phyloP scores from a whole-genome alignment of 1,139 yeast species.

The Taphrina flavorubra region DNA sequence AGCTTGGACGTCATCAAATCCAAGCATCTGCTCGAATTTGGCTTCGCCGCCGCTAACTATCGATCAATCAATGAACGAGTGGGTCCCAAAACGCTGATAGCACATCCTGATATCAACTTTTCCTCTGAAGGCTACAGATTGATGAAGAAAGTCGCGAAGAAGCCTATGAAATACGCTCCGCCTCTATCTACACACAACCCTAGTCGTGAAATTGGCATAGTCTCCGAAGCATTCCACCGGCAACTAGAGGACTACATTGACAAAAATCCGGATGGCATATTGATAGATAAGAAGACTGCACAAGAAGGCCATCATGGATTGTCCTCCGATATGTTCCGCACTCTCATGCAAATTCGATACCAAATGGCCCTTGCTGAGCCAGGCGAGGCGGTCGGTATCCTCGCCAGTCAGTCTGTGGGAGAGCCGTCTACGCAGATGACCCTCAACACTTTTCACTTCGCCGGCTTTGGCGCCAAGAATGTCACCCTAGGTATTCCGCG shows the following conservation, averaged over 20 bases:
- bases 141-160: conserved; percentile 80
- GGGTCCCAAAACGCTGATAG: conserved; percentile 68
- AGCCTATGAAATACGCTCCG: conserved; percentile 83
- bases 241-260: conserved; percentile 74
- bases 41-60: conserved; percentile 90
- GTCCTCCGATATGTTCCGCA: conserved; percentile 62
- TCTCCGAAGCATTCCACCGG: conserved; percentile 85
- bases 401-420: conserved; percentile 98
- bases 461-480: conserved; percentile 99
- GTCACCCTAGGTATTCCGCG: conserved; percentile 99
- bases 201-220: conserved; percentile 86
- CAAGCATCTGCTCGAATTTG: conserved; percentile 90
- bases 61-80: conserved; percentile 23
- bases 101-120: conserved; percentile 89
- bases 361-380: conserved; percentile 95
- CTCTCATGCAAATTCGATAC: conserved; percentile 96
- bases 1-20: conserved; percentile 92
- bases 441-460: conserved; percentile 98
- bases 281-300: conserved; percentile 35
- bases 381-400: conserved; percentile 98
- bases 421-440: conserved; percentile 99
- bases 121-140: conserved; percentile 80
- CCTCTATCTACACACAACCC: conserved; percentile 86
- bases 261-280: conserved; percentile 52
- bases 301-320: conserved; percentile 30